Evolutionary conservation across 2,329 filamentous ascomycete genomes (phyloP), one percentile per base, ranked within the genome.

Genomic region (Alternaria arborescens): DNA sequence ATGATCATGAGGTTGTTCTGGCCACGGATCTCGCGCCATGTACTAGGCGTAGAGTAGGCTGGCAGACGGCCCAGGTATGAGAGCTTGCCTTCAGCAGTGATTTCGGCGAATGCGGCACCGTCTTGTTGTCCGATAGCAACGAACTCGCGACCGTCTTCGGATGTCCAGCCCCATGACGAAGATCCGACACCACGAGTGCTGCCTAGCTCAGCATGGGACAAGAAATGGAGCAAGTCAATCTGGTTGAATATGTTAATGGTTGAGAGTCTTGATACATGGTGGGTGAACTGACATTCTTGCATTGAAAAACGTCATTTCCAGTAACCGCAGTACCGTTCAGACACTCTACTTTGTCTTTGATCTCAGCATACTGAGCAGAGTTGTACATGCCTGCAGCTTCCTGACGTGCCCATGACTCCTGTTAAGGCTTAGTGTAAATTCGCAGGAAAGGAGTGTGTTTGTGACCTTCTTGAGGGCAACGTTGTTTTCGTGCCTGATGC

Each of bases 141-240:
- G 55, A 87, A 86, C 62, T 87, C 85, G 22, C 85, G 83, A 26
- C 84, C 84, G 43, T 82, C 79, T 0, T 77, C 74, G 16, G 83
- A 82, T 0, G 83, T 84, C 84, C 85, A 86, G 6, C 85, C 85
- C 84, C 84, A 86, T 0, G 82, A 84, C 3, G 78, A 81, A 16
- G 79, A 81, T 8, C 81, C 81, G 48, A 80, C 77, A 32, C 79
- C 80, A 20, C 67, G 73, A 24, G 68, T 74, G 64, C 82, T 84
- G 6, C 85, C 86, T 2, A 88, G 80, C 28, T 82, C 81, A 4
- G 81, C 79, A 66, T 88, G 86, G 40, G 80, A 82, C 44, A 85
- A 74, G 75, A 88, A 88, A 66, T 85, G 83, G 68, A 86, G 83
- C 3, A 87, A 79, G 64, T 88, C 85, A 18, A 86, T 79, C 78